These are phyloP conservation scores for Nannochloris sp. DNA, from an alignment of 139 green algal species.

Conservation along the genomic window DNA sequence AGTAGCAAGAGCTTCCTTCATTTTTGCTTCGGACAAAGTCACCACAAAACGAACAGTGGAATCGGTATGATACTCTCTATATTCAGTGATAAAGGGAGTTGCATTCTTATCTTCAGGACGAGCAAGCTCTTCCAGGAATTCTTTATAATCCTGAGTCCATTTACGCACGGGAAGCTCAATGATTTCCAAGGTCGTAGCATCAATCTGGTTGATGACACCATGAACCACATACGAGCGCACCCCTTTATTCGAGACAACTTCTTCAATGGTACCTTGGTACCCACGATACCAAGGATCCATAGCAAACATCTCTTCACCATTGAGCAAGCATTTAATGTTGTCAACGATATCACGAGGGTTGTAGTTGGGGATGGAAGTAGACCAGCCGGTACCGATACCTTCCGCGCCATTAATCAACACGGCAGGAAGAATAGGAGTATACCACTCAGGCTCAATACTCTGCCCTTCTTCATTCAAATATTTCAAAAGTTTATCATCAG, in stretches of 20 bases:
- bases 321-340: slow-evolving; percentile 83
- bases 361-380: slow-evolving; percentile 96
- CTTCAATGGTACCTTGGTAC: slow-evolving; percentile 61
- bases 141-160: slow-evolving; percentile 99
- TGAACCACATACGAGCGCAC: slow-evolving; percentile 55
- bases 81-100: slow-evolving; percentile 61
- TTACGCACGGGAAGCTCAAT: slow-evolving; percentile 92
- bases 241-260: slow-evolving; percentile 41
- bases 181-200: slow-evolving; percentile 77
- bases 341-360: slow-evolving; percentile 84
- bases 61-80: slow-evolving; percentile 90
- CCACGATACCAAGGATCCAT: slow-evolving; percentile 93
- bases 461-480: slow-evolving; percentile 96
- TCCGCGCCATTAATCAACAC: slow-evolving; percentile 97
- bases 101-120: slow-evolving; percentile 67
- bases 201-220: slow-evolving; percentile 56
- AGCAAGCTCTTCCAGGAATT: slow-evolving; percentile 90
- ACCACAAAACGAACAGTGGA: slow-evolving; percentile 83
- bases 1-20: slow-evolving; percentile 43
- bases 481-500: slow-evolving; percentile 84
- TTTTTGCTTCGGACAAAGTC: slow-evolving; percentile 55
- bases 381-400: slow-evolving; percentile 98
- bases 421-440: slow-evolving; percentile 75
- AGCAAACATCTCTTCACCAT: slow-evolving; percentile 52
- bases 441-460: slow-evolving; percentile 92